Evolutionary conservation across 495 filamentous ascomycete species (phyloP), one percentile per base, ranked within the genome.

Genomic region (Staphylotrichum longicolle): DNA sequence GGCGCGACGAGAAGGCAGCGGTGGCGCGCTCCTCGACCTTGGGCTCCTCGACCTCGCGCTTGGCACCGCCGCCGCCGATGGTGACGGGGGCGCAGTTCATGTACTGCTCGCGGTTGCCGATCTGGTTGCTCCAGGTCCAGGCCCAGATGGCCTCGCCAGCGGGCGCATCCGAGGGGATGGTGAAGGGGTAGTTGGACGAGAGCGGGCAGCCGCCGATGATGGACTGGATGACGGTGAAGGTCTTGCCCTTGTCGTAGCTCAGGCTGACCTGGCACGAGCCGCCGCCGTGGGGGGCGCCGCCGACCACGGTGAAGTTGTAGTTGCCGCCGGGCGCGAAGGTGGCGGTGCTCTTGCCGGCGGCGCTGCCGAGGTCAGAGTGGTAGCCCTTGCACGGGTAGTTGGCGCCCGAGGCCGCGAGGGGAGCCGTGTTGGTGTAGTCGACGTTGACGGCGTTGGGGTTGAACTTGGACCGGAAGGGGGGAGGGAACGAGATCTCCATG

Each of bases 381-480:
- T 88, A 84, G n/a, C 83, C 83, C 76, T 88, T 88, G 81, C 87
- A 89, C 4, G 86, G 84, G 68, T 78, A 89, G 69, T 86, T 73
- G 30, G 75, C 72, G 27, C 83, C 81, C 45, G 58, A 64, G 5
- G 57, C 58, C 41, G 66, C 68, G 57, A 88, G 78, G 11, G 87
- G 86, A 5, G 78, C 70, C 2, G 80, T 83, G 70, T 84, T 83
- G 72, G 81, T 85, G 74, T 87, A 82, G 66, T 80, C 79, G 60
- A 75, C 75, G 53, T 78, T 65, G 42, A 53, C 54, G 32, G 76
- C 72, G 62, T 79, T 71, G 14, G 78, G 74, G 77, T 85, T 86
- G 68, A 60, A 70, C 68, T 80, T 79, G 66, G 76, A 79, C 20
- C 76, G 73, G 56, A 88, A 74, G 8, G 84, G 83, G 14, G 77